Base-by-base conservation (phyloP, 441 rosid genomes). In the Euphorbia celastroides region DNA sequence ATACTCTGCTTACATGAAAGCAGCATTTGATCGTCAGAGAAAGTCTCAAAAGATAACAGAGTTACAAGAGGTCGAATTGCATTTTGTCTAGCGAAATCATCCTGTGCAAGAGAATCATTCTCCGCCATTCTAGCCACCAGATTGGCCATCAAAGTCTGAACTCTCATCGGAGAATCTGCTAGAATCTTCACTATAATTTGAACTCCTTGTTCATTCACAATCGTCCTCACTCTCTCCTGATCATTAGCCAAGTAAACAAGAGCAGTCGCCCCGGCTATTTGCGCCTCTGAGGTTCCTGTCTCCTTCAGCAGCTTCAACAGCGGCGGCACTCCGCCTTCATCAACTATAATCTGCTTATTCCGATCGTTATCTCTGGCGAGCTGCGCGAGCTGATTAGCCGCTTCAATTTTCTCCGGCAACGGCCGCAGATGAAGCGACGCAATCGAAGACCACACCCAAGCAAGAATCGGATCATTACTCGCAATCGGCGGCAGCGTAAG, bases 401-500 rank as follows among this genome's bases (percentile, higher is more conserved):
- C 88, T 8, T 85, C 93, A 23, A 76, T 74, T 19, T 83, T 77
- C 20, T 75, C 82, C n/a, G 63, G 64, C 10, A 76, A 23, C 0
- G 60, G 62, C 0, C 84, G 83, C 81, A 78, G 70, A 65, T 74
- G 78, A 48, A 85, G 62, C 0, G 83, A 70, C 5, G 87, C 77
- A 17, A 87, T 75, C 13, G 62, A 77, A 26, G 84, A 76, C 90
- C 93, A 87, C 17, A 87, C 90, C 93, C 93, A 85, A 8, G 90
- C 90, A 19, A 87, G 81, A 46, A 83, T 87, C 0, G 88, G 93
- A 72, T 87, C 88, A 65, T 85, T 87, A 54, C 88, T 83, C 8
- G 92, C 90, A 42, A 85, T 80, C 0, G 93, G 90, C 3, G 93
- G 93, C 17, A 87, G 79, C 19, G 87, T 55, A 54, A 85, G 68